phyloP scores from a whole-genome alignment of 371 early-diverging fungal genomes.

The Apophysomyces trapeziformis region DNA sequence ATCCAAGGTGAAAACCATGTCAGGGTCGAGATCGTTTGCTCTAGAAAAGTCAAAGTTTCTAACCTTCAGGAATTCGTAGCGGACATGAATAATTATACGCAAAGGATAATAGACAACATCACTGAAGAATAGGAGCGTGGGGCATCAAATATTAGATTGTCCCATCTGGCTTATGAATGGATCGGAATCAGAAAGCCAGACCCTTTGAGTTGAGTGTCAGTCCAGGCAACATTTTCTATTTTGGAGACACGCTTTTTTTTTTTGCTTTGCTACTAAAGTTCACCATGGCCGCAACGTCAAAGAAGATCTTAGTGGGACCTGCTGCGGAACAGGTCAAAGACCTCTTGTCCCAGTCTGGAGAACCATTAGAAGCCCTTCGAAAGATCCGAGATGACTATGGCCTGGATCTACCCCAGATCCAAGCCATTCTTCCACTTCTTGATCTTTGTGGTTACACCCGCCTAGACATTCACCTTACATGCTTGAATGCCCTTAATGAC shows the following conservation, averaged over 20 bases:
- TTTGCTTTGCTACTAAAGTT: not conserved
- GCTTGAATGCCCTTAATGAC: conserved; percentile 59
- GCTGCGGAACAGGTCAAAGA: conserved; percentile 37
- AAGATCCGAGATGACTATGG: conserved; percentile 46
- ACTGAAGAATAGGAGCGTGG: too few species aligned
- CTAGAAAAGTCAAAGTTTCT: too few species aligned
- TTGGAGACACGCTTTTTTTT: not conserved
- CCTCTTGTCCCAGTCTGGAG: conserved; percentile 38
- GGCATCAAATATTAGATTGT: too few species aligned
- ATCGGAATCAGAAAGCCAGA: too few species aligned
- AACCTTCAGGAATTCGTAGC: too few species aligned
- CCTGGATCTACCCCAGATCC: conserved; percentile 54
- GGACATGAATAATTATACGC: too few species aligned
- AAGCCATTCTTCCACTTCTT: conserved; percentile 62
- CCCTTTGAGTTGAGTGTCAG: too few species aligned
- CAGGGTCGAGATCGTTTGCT: too few species aligned
- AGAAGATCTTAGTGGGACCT: conserved; percentile 36
- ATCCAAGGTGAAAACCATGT: too few species aligned
- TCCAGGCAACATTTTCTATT: too few species aligned
- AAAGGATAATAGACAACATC: too few species aligned
- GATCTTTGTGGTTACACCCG: conserved; percentile 63
- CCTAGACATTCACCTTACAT: conserved; percentile 57
- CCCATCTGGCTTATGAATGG: too few species aligned
- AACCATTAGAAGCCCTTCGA: conserved; percentile 44
- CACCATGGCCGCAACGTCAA: conserved; percentile 13